Evolutionary conservation across 2,329 filamentous ascomycete genomes (phyloP).

Genomic region (Metarhizium guizhouense): DNA sequence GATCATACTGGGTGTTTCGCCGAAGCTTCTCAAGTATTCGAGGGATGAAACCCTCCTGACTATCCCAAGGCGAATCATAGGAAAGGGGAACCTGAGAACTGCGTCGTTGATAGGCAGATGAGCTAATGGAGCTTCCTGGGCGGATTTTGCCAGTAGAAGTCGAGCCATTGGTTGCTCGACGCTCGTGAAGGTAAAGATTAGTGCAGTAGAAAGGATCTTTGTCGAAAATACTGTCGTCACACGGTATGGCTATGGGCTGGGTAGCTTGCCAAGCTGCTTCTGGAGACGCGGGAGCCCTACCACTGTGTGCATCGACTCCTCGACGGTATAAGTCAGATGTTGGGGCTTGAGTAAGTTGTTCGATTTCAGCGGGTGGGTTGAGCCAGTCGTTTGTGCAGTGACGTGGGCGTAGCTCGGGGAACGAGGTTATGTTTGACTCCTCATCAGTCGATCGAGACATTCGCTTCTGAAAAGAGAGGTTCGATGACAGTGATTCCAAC

Average conservation of each 20-base stretch:
- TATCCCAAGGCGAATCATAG: conserved; percentile 4
- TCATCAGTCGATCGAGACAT: conserved; percentile 8
- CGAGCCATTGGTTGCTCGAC: conserved; percentile 1
- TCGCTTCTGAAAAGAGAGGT: background rate
- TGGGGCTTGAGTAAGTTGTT: conserved; percentile 6
- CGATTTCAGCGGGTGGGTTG: conserved; percentile 13
- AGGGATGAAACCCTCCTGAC: conserved; percentile 12
- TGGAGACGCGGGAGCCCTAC: conserved; percentile 5
- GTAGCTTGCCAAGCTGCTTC: conserved; percentile 8
- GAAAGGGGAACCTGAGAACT: conserved; percentile 12
- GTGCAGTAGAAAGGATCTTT: conserved; percentile 14
- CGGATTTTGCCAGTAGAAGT: conserved; percentile 9
- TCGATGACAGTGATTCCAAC: background rate
- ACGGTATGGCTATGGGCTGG: conserved; percentile 5
- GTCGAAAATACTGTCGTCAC: conserved; percentile 13
- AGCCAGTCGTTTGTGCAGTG: conserved; percentile 24
- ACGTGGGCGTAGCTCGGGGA: conserved; percentile 22
- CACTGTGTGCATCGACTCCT: conserved; percentile 22
- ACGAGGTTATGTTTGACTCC: conserved; percentile 23
- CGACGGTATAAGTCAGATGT: conserved; percentile 16
- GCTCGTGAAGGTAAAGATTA: background rate
- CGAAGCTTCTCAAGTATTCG: conserved; percentile 19
- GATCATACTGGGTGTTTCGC: conserved; percentile 16
- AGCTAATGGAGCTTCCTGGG: conserved; percentile 15
- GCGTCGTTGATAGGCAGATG: conserved; percentile 16